phyloP scores from a whole-genome alignment of 163 green algal genomes.

The Scenedesmus sp. region DNA sequence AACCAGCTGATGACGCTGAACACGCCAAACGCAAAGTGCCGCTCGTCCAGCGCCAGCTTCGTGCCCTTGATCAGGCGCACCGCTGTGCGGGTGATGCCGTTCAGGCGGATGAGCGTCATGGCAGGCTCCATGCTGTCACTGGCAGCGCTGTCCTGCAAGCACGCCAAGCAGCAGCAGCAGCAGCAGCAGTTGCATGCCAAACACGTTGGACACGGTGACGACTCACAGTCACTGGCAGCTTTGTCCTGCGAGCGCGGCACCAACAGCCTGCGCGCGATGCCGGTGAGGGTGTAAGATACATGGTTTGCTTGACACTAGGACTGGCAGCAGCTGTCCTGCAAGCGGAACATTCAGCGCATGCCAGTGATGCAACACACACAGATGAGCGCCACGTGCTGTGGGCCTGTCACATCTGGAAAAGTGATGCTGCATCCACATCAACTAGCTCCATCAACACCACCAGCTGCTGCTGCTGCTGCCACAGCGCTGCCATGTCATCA shows the following conservation, averaged over 20 bases:
- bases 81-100: slow-evolving; percentile 44
- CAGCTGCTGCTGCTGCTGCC: too few species aligned
- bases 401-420: too few species aligned
- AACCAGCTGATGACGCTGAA: slow-evolving; percentile 66
- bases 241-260: slow-evolving; percentile 53
- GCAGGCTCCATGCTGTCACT: slow-evolving; percentile 56
- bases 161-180: slow-evolving; percentile 21
- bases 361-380: too few species aligned
- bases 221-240: slow-evolving; percentile 34
- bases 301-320: background rate
- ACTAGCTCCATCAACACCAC: too few species aligned
- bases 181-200: slow-evolving; percentile 19
- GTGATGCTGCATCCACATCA: too few species aligned
- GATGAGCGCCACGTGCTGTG: background rate
- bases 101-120: slow-evolving; percentile 55
- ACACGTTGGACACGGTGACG: slow-evolving; percentile 55
- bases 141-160: slow-evolving; percentile 51
- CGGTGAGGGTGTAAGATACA: background rate
- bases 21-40: slow-evolving; percentile 14
- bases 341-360: too few species aligned
- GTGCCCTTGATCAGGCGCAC: slow-evolving; percentile 61
- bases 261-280: background rate
- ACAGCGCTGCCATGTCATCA: too few species aligned
- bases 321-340: too few species aligned
- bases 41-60: slow-evolving; percentile 33